Evolutionary conservation across 345 rosid species (phyloP).

Genomic region (Xanthoceras sorbifolium): DNA sequence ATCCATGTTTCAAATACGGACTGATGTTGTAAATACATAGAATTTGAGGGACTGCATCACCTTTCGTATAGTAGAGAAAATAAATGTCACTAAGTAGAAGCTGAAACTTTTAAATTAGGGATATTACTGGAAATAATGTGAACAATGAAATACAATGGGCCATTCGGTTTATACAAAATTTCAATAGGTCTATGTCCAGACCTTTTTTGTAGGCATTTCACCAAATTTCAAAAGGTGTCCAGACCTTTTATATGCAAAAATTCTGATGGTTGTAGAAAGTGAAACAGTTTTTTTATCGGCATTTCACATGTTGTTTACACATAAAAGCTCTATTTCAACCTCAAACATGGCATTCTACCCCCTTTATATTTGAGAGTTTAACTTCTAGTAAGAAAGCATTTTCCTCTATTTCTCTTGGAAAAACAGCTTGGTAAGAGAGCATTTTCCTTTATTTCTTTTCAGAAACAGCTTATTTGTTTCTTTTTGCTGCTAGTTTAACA

Average conservation of each 20-base stretch:
- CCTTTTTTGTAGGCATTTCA: too few species aligned
- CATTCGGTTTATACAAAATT: too few species aligned
- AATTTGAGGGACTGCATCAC: not conserved
- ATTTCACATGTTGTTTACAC: not conserved
- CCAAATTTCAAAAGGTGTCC: not conserved
- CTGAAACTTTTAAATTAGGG: not conserved
- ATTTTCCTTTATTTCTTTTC: too few species aligned
- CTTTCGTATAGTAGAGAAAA: not conserved
- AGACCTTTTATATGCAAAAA: too few species aligned
- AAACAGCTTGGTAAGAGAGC: not conserved
- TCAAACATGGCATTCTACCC: not conserved
- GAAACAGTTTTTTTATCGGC: not conserved
- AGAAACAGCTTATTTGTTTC: too few species aligned
- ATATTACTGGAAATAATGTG: not conserved
- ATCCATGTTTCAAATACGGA: not conserved
- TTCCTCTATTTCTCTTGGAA: not conserved
- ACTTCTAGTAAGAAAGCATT: not conserved
- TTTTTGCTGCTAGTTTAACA: too few species aligned
- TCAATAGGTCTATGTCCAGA: too few species aligned
- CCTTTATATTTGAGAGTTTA: not conserved
- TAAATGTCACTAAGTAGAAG: not conserved
- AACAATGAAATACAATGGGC: not conserved
- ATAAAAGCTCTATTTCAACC: constrained; percentile 3
- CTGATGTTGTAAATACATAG: not conserved
- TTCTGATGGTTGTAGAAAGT: not conserved